Percentiles rank a stretch among this genome's conserved stretches.
Evolutionary conservation across 2,329 filamentous ascomycete genomes (phyloP).

Genomic region (Xylariaceae sp.): DNA sequence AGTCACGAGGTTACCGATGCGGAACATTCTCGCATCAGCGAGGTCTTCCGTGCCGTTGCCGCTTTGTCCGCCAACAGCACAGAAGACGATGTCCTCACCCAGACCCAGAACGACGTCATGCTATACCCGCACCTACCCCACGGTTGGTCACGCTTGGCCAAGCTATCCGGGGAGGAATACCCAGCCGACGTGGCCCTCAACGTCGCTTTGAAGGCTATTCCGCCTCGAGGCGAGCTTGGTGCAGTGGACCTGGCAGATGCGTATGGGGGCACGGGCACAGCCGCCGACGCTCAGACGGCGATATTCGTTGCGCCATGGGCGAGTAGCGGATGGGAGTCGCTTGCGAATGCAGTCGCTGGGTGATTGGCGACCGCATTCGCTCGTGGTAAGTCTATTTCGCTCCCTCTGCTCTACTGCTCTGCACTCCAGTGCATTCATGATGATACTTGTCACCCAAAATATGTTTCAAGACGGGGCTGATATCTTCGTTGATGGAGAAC

Average conservation of each 20-base stretch:
- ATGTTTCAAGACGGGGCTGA: constrained; percentile 30
- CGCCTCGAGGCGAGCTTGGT: constrained; percentile 61
- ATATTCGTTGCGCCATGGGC: constrained; percentile 79
- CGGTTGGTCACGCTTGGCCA: constrained; percentile 72
- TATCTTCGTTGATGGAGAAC: constrained; percentile 24
- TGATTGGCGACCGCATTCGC: constrained; percentile 11
- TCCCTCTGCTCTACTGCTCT: neutral
- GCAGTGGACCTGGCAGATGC: constrained; percentile 64
- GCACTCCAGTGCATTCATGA: constrained; percentile 15
- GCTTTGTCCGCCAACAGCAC: constrained; percentile 42
- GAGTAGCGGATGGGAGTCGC: constrained; percentile 53
- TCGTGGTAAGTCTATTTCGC: constrained; percentile 12
- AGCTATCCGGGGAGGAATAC: constrained; percentile 44
- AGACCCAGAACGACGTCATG: constrained; percentile 72
- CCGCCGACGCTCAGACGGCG: constrained; percentile 67
- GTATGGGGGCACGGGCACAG: constrained; percentile 64
- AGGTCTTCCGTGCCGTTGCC: constrained; percentile 69
- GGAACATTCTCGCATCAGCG: constrained; percentile 63
- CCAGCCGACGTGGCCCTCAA: constrained; percentile 70
- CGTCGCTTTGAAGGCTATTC: constrained; percentile 67
- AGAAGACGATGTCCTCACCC: constrained; percentile 46
- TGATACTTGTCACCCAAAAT: constrained; percentile 24
- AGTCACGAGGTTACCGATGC: constrained; percentile 53
- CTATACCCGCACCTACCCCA: constrained; percentile 70
- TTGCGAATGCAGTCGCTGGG: constrained; percentile 34